Conservation (phyloP, 2,329 filamentous ascomycete species). For the Botrytis hyacinthi region DNA sequence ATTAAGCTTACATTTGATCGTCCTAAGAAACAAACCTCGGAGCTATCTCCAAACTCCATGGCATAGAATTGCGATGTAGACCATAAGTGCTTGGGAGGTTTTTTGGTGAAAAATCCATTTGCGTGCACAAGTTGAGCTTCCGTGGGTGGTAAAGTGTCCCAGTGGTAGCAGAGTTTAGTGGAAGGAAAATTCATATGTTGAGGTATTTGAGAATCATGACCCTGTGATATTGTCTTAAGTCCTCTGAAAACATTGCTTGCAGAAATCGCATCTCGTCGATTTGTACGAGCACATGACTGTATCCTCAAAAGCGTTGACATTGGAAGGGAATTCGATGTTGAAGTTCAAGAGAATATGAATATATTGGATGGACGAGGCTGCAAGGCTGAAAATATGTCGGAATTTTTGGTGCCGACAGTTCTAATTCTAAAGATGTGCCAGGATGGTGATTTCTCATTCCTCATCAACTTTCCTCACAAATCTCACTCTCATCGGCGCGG, state of each 20-base stretch:
- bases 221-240: conserved; percentile 6
- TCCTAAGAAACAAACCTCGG: conserved; percentile 56
- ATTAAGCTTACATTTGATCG: conserved; percentile 54
- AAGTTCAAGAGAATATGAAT: not conserved
- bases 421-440: not conserved
- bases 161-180: conserved; percentile 45
- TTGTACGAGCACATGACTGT: conserved; percentile 20
- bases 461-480: conserved; percentile 1
- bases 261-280: not conserved
- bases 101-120: conserved; percentile 45
- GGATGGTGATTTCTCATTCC: not conserved
- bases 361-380: not conserved
- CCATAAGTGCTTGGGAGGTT: conserved; percentile 56
- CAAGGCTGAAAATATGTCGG: conserved; percentile 15
- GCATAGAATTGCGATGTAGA: conserved; percentile 58
- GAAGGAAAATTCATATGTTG: conserved; percentile 17
- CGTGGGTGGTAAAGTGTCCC: conserved; percentile 49
- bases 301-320: conserved; percentile 22
- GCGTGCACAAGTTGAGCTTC: conserved; percentile 45
- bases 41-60: conserved; percentile 48
- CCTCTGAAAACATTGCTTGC: not conserved
- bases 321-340: not conserved
- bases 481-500: conserved; percentile 1
- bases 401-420: not conserved
- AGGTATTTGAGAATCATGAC: conserved; percentile 12